Evolutionary conservation across 2,329 filamentous ascomycete species (phyloP).

Genomic region (Nothophaeocryptopus gaeumannii): DNA sequence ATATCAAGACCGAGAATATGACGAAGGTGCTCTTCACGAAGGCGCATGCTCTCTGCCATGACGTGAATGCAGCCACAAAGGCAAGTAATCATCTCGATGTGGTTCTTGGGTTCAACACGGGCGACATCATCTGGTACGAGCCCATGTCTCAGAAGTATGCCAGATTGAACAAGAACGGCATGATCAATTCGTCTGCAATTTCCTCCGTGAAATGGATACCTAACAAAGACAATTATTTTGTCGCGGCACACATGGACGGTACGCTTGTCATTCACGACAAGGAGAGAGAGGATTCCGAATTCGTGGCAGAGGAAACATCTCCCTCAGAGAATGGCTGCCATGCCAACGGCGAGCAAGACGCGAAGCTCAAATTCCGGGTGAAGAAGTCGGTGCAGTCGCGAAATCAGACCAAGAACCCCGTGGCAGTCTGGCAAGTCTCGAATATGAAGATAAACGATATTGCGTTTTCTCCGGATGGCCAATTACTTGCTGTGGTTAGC

Average conservation of each 20-base stretch:
- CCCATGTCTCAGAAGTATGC: slow-evolving; percentile 94
- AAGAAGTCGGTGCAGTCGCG: slow-evolving; percentile 90
- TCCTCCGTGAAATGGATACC: slow-evolving; percentile 91
- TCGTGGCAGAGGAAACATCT: slow-evolving; percentile 60
- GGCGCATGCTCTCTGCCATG: slow-evolving; percentile 90
- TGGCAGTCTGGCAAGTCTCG: slow-evolving; percentile 87
- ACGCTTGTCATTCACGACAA: slow-evolving; percentile 93
- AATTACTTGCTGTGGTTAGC: slow-evolving; percentile 82
- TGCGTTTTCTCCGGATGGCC: slow-evolving; percentile 84
- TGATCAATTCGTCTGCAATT: slow-evolving; percentile 82
- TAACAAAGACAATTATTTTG: slow-evolving; percentile 86
- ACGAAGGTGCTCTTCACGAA: slow-evolving; percentile 97
- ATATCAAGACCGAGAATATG: slow-evolving; percentile 78
- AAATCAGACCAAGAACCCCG: slow-evolving; percentile 89
- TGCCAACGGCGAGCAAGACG: slow-evolving; percentile 21
- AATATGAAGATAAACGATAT: slow-evolving; percentile 89
- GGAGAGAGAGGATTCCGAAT: slow-evolving; percentile 84
- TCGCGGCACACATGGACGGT: slow-evolving; percentile 90
- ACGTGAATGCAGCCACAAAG: slow-evolving; percentile 83
- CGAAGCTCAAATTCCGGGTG: slow-evolving; percentile 58
- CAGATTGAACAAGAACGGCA: slow-evolving; percentile 92
- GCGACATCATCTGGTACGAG: slow-evolving; percentile 98
- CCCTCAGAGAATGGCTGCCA: slow-evolving; percentile 31
- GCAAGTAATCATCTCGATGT: slow-evolving; percentile 78
- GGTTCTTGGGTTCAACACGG: slow-evolving; percentile 92